Evolutionary conservation across 2,329 filamentous ascomycete genomes (phyloP), one percentile per base, ranked within the genome.

Genomic region (Esteya vermicola): DNA sequence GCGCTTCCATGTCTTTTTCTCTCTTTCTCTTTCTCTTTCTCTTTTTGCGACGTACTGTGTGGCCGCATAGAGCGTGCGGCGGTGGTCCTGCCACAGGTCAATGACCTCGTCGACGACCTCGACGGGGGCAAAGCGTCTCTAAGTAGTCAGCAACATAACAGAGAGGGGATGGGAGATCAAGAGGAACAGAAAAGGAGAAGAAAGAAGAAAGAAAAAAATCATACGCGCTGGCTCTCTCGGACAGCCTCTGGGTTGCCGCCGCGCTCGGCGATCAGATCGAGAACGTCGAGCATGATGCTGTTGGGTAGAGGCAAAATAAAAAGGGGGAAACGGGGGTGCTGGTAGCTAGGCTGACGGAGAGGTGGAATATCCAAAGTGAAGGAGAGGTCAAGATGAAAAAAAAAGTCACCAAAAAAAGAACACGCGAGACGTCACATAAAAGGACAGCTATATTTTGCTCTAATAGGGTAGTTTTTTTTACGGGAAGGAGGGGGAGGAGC

Each of bases 201-300:
- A 13, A 4, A 4, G 22, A 32, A 18, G 8, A 8, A 9, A 14
- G 7, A 9, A 16, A 16, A 19, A 4, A 12, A 20, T 33, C 35
- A 27, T 26, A 50, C 48, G 51, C 81, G 75, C 63, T 98, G 91
- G 48, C 82, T 91, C 60, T 95, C 85, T 59, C 83, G 82, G 61
- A 98, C 91, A 65, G 78, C 80, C 56, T 93, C 81, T 14, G 86
- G 85, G 63, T 96, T 77, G 51, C 91, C 91, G 50, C 89, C 91
- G 52, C 86, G 82, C 61, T 95, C 85, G 57, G 73, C 63, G 54
- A 89, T 80, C 57, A 89, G 85, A 56, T 88, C 82, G 51, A 73
- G 69, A 41, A 85, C 69, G 65, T 88, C 83, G 18, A 49, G 47
- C 47, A 49, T 47, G 25, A 36, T 48, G 38, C 7, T 7, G 25